Base-by-base conservation (phyloP, 2,329 filamentous ascomycete genomes). In the Metarhizium anisopliae region DNA sequence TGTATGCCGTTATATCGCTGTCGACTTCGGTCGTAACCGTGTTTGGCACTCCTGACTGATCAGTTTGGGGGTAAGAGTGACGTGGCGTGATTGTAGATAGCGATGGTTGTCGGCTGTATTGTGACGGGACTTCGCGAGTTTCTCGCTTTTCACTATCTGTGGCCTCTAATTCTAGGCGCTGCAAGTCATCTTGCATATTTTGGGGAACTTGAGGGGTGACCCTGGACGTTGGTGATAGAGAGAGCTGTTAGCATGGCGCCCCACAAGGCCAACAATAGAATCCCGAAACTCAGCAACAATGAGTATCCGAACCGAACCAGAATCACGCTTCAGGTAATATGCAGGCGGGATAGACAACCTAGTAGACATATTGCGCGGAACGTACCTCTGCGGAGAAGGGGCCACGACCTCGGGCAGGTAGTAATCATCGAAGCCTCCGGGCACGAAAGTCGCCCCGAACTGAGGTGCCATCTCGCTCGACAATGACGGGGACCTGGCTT, bases 141-240 rank as follows among this genome's bases (percentile, higher is more conserved):
- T 63, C 63, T 69, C 68, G 67, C 65, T 65, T 64, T 56, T 68
- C 66, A 59, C 64, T 72, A 66, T 72, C 73, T 72, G 76, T 80
- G 59, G 87, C 87, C 76, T 91, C 86, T 58, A 91, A 80, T 78
- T 96, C 92, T 76, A 99, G 84, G 71, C 92, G 86, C 66, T 93
- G 89, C 62, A 99, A 82, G 73, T 89, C 93, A 67, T 95, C 87
- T 75, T 96, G 91, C 83, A 99, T 96, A 74, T 96, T 93, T 73
- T 93, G 89, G 63, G 93, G 90, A 62, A 96, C 91, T 79, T 96
- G 91, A 70, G 90, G 89, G 85, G 93, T 96, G 67, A 95, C 84
- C 77, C 90, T 95, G 72, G 62, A 68, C 60, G 67, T 64, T 64
- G 61, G 54, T 50, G 60, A 63, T 51, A 51, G 49, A 61, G 69